phyloP scores from a whole-genome alignment of 495 filamentous ascomycete genomes.

The Penicillium mononematosum region DNA sequence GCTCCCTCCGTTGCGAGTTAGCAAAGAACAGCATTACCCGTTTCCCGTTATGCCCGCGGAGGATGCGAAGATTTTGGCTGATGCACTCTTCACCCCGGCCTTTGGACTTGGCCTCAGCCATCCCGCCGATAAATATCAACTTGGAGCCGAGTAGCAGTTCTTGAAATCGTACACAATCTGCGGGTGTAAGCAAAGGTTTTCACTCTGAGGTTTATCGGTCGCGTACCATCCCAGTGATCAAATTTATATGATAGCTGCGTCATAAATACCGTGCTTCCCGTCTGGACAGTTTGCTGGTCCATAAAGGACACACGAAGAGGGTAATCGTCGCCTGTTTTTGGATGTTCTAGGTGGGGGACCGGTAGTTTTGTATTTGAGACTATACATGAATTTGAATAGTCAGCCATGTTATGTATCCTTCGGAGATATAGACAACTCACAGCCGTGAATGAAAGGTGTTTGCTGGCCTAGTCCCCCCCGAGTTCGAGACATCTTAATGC shows the following conservation, averaged over 20 bases:
- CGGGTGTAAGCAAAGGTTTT: constrained; percentile 5
- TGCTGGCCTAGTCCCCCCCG: constrained; percentile 43
- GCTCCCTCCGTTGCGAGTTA: constrained; percentile 43
- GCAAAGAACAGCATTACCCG: constrained; percentile 46
- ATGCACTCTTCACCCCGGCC: constrained; percentile 51
- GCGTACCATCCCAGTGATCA: constrained; percentile 44
- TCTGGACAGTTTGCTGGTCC: constrained; percentile 47
- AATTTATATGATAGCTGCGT: constrained; percentile 48
- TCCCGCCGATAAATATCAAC: constrained; percentile 44
- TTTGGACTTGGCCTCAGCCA: constrained; percentile 49
- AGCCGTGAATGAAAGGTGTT: constrained; percentile 42
- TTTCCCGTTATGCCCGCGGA: constrained; percentile 39
- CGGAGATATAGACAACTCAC: constrained; percentile 28
- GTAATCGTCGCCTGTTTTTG: constrained; percentile 35
- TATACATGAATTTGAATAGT: constrained; percentile 13
- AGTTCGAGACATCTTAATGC: constrained; percentile 42
- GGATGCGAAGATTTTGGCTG: constrained; percentile 48
- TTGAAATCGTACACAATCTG: constrained; percentile 47
- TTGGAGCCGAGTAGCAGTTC: constrained; percentile 44
- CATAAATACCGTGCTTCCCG: constrained; percentile 41
- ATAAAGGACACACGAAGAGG: constrained; percentile 45
- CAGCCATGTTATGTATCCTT: neutral
- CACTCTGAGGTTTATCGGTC: neutral
- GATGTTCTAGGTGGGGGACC: constrained; percentile 48
- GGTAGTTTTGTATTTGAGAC: constrained; percentile 44